phyloP scores from a whole-genome alignment of 352 stramenopile species.

The Thalassiosira sp. region DNA sequence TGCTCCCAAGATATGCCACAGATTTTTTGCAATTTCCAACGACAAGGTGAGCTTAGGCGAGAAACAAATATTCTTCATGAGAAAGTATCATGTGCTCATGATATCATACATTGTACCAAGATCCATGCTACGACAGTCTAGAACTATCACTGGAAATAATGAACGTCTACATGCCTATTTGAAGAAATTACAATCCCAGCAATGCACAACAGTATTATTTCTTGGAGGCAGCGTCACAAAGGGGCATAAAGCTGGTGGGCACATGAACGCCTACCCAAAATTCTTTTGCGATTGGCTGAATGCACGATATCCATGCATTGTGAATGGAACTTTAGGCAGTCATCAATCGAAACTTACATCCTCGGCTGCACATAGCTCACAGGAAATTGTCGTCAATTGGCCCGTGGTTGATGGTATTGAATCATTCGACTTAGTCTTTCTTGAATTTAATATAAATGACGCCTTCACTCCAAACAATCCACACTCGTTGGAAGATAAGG shows the following conservation, averaged over 20 bases:
- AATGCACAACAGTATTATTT: slow-evolving; percentile 50
- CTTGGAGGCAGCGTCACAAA: slow-evolving; percentile 29
- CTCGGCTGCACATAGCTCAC: slow-evolving; percentile 8
- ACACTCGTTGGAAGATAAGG: slow-evolving; percentile 32
- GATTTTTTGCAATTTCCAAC: not conserved
- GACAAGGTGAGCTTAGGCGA: not conserved
- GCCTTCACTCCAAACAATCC: slow-evolving; percentile 1
- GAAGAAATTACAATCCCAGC: slow-evolving; percentile 26
- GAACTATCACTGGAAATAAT: slow-evolving; percentile 46
- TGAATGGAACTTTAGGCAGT: slow-evolving; percentile 2
- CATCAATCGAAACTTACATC: slow-evolving; percentile 31
- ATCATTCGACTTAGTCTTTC: slow-evolving; percentile 40
- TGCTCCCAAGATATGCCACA: not conserved
- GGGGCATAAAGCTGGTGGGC: slow-evolving; percentile 22
- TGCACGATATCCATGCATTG: slow-evolving; percentile 26
- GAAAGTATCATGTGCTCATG: too few relatives aligned
- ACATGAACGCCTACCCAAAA: slow-evolving; percentile 23
- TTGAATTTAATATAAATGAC: slow-evolving; percentile 24
- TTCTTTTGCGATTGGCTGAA: slow-evolving; percentile 54
- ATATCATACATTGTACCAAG: too few relatives aligned
- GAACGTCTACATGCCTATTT: slow-evolving; percentile 45
- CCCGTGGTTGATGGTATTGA: slow-evolving; percentile 16
- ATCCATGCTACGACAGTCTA: slow-evolving; percentile 31
- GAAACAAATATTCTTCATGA: not conserved
- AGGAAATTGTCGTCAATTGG: slow-evolving; percentile 35